Conservation (phyloP, 306 rosid species). For the Potentilla sterilis region DNA sequence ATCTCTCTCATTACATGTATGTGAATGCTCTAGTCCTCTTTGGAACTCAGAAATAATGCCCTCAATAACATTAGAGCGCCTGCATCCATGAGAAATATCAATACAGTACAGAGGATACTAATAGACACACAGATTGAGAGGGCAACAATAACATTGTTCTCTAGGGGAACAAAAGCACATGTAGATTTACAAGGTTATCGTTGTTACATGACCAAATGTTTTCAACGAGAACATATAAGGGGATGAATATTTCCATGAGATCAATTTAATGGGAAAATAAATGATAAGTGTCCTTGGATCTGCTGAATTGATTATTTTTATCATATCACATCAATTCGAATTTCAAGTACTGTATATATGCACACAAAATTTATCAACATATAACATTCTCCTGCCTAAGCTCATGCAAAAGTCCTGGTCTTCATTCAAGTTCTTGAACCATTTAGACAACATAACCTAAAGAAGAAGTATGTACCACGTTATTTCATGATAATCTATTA, state of each 20-base stretch:
- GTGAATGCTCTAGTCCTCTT: slow-evolving; percentile 42
- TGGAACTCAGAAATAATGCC: slow-evolving; percentile 60
- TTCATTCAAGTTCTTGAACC: background rate
- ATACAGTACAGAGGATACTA: slow-evolving; percentile 18
- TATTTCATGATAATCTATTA: background rate
- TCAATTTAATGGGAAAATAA: background rate
- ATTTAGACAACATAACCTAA: background rate
- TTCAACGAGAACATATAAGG: too few species aligned
- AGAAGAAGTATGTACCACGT: background rate
- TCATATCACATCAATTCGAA: background rate
- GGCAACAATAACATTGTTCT: background rate
- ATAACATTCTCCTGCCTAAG: background rate
- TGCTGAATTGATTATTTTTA: background rate
- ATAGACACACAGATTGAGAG: background rate
- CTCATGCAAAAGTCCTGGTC: background rate
- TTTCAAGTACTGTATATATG: background rate
- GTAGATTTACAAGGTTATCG: background rate
- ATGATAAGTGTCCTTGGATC: background rate
- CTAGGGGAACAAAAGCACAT: background rate
- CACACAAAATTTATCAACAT: background rate
- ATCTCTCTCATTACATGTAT: slow-evolving; percentile 43
- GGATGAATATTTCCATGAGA: background rate
- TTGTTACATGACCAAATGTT: background rate
- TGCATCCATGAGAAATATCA: slow-evolving; percentile 37
- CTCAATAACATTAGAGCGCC: slow-evolving; percentile 68